Base-by-base conservation (phyloP, 768 basidiomycete genomes). In the Pleurotus cornucopiae region DNA sequence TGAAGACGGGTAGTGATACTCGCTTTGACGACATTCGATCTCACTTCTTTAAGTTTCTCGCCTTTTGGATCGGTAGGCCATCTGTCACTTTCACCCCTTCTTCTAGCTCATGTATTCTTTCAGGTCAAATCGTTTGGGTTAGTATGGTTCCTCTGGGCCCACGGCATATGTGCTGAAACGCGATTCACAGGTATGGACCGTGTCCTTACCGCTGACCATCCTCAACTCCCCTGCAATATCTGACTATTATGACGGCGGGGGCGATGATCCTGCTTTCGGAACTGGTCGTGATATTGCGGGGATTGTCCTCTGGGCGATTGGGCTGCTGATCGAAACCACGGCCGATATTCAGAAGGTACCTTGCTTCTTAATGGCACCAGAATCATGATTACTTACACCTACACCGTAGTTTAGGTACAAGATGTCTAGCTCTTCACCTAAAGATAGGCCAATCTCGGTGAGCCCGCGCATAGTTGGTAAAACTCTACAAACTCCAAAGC, bases 211-310 rank as follows among this genome's bases (percentile, higher is more conserved):
- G 3, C 61, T 86, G 25, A 80, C 75, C 26, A 83, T 87, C 59
- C 72, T 88, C 43, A 88, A 88, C 63, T 88, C 88, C 2, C 85
- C 85, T 2, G 79, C 78, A 5, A 76, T 87, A 14, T 83, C 83
- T 5, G 80, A 82, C 58, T 66, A 68, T 5, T 45, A 38, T 2
- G 60, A 61, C 9, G 73, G 74, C 2, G 79, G 81, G 1, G 30
- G 30, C 6, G 76, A 73, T n/a, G 76, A 80, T 60, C 82, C 83
- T 4, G 47, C 69, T 0, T 87, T 86, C 64, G 86, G 86, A 1
- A 84, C 82, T 0, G 76, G 77, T 2, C 68, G 79, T 37, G 86
- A 90, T 62, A 81, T 88, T 46, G 78, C 76, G 6, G 87, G 87
- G 0, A 71, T 87, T 30, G 71, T 87, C 37, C 57, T 88, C 0